phyloP scores from a whole-genome alignment of 257 asterid species.

The Penstemon eatonii region DNA sequence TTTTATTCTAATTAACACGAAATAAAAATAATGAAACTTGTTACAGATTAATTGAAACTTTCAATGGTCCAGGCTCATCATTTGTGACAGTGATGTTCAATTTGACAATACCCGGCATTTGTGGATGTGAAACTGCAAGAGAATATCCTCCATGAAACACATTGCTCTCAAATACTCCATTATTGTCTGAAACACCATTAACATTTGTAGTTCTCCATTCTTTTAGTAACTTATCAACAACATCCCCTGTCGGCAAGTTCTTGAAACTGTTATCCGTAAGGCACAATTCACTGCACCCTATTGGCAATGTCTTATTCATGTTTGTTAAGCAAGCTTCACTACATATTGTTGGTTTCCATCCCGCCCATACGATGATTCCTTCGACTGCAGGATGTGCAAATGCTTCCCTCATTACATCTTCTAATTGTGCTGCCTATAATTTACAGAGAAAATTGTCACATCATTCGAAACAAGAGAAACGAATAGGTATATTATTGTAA shows the following conservation, averaged over 20 bases:
- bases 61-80: constrained; percentile 20
- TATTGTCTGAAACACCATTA: constrained; percentile 32
- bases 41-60: constrained; percentile 5
- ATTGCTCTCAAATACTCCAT: constrained; percentile 30
- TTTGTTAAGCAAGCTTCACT: constrained; percentile 35
- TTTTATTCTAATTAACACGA: no score
- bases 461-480: not conserved
- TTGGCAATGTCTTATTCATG: not conserved
- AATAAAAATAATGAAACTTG: no score
- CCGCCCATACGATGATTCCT: constrained; percentile 60
- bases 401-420: constrained; percentile 51
- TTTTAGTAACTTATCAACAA: constrained; percentile 45
- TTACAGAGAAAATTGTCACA: no score
- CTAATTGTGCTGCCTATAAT: constrained; percentile 30
- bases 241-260: constrained; percentile 44
- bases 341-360: constrained; percentile 52
- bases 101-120: not conserved
- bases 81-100: constrained; percentile 16
- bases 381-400: constrained; percentile 62
- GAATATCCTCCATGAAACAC: constrained; percentile 50
- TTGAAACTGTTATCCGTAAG: constrained; percentile 43
- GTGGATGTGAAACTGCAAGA: constrained; percentile 35
- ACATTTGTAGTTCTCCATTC: constrained; percentile 49
- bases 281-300: constrained; percentile 38
- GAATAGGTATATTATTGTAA: no score